Conservation (phyloP, 2,329 filamentous ascomycete genomes). For the Neofusicoccum ribis region DNA sequence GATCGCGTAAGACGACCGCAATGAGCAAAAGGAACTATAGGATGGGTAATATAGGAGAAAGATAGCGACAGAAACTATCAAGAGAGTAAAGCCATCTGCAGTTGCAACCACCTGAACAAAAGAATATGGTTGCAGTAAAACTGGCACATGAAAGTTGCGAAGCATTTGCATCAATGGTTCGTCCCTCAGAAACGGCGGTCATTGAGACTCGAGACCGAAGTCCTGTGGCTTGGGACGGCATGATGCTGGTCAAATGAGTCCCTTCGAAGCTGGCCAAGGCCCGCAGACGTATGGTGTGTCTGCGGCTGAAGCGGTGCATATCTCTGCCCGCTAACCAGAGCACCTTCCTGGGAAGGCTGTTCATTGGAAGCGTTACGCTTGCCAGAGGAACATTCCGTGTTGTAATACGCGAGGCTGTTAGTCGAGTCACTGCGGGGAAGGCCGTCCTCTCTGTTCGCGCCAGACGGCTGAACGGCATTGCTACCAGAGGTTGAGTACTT, state of each 20-base stretch:
- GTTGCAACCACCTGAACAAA: neutral
- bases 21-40: neutral
- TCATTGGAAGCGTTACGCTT: conserved; percentile 32
- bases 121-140: too few species aligned
- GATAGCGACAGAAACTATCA: neutral
- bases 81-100: neutral
- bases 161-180: neutral
- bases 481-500: neutral
- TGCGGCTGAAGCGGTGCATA: conserved; percentile 35
- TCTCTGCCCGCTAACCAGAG: conserved; percentile 42
- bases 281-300: conserved; percentile 5
- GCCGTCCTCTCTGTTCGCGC: neutral
- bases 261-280: conserved; percentile 22
- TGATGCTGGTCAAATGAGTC: conserved; percentile 22
- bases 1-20: too few species aligned
- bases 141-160: too few species aligned
- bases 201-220: neutral
- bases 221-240: neutral
- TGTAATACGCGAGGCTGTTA: conserved; percentile 43
- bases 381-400: conserved; percentile 30
- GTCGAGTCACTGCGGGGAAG: conserved; percentile 33
- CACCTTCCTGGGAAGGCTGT: conserved; percentile 29
- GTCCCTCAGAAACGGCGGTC: neutral
- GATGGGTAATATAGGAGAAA: neutral
- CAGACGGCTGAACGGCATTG: neutral